phyloP scores from a whole-genome alignment of 805 yeast species.

The Yarrowia hollandica region DNA sequence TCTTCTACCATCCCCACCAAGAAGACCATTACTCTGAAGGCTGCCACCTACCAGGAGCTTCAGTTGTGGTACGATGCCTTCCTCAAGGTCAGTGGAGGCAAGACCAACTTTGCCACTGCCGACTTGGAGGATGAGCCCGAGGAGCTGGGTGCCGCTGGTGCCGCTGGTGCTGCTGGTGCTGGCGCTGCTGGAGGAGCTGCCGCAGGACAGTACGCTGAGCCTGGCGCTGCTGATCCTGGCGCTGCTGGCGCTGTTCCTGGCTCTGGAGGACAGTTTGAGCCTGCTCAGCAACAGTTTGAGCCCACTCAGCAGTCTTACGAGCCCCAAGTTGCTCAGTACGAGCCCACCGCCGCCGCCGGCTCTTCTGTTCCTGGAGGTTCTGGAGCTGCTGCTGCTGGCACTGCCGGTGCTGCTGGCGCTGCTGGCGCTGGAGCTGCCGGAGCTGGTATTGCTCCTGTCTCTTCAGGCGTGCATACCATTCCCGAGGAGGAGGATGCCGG shows the following conservation, averaged over 20 bases:
- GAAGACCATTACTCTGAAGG: slow-evolving; percentile 46
- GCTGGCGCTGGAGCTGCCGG: background rate
- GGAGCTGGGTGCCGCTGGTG: background rate
- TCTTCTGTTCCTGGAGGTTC: slow-evolving; percentile 29
- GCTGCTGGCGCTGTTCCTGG: slow-evolving; percentile 7
- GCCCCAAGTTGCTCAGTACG: background rate
- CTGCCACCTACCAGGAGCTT: slow-evolving; percentile 49
- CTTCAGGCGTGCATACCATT: slow-evolving; percentile 20
- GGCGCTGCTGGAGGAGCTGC: slow-evolving; percentile 31
- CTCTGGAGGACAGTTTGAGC: slow-evolving; percentile 3
- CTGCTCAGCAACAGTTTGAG: slow-evolving; percentile 2
- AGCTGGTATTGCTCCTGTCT: background rate
- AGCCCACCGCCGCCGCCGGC: slow-evolving; percentile 23
- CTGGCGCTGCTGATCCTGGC: background rate
- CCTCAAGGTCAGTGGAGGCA: slow-evolving; percentile 30
- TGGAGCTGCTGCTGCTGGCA: slow-evolving; percentile 5
- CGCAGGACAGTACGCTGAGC: slow-evolving; percentile 15
- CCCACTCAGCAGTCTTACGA: background rate
- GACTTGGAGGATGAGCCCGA: slow-evolving; percentile 12
- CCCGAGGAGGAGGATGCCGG: slow-evolving; percentile 25
- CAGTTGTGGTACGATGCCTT: slow-evolving; percentile 49
- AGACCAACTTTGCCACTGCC: slow-evolving; percentile 21
- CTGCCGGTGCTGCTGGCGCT: background rate
- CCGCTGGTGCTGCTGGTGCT: slow-evolving; percentile 26
- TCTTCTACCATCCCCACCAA: slow-evolving; percentile 39